Evolutionary conservation across 2,329 filamentous ascomycete species (phyloP), one percentile per base, ranked within the genome.

Genomic region (Talaromyces marneffei): DNA sequence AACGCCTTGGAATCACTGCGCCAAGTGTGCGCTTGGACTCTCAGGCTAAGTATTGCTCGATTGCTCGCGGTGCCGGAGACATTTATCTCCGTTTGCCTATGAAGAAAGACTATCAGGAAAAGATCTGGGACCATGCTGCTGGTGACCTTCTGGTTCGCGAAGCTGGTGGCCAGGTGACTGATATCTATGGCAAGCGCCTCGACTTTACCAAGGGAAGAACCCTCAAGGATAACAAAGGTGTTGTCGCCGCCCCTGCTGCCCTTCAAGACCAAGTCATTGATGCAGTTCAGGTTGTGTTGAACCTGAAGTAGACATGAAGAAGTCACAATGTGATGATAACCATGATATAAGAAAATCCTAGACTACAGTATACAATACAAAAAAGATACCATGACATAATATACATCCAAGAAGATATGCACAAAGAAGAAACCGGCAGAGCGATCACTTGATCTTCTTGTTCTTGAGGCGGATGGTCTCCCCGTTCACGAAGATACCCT

Each of bases 61-160:
- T 99, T 73, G 94, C 94, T 37, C 84, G 94, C 65, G 94, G 94
- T 50, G 92, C 92, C 4, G 94, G 92, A 55, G 94, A 99, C 72
- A 87, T 99, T 66, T 99, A 99, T 78, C 83, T 99, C 62, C 85
- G 95, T 59, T 79, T 99, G 62, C 94, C 94, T 3, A 88, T 91
- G 29, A 89, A 85, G 73, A 89, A 88, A 68, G 87, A 88, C 59
- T 99, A 99, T 79, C 87, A 96, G 75, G 94, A 99, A 83, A 99
- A 99, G 85, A 99, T 99, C 68, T 99, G 94, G 94, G 94, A 99
- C 73, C 94, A 99, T 75, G 94, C 94, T 18, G 94, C 93, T 12
- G 94, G 94, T 42, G 92, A 96, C 70, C 79, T 99, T 62, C 92
- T 99, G 67, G 94, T 97, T 42, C 84, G 92, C 61, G 95, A 99